Evolutionary conservation across 768 basidiomycete species (phyloP).

Genomic region (Austroboletus festivus): DNA sequence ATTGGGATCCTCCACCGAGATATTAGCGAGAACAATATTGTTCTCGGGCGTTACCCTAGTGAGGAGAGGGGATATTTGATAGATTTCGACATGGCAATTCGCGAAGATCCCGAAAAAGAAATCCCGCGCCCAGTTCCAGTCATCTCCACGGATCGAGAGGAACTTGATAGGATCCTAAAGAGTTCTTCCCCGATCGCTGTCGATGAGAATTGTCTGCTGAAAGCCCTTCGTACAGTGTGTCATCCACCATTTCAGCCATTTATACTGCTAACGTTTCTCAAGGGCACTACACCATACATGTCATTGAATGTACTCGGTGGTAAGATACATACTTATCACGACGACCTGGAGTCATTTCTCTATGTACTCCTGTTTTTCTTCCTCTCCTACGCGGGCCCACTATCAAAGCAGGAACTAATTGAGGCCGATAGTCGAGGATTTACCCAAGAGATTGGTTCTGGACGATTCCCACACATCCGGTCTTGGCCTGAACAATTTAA

Average conservation of each 20-base stretch:
- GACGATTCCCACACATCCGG: background rate
- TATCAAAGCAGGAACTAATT: background rate
- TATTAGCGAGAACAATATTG: slow-evolving; percentile 34
- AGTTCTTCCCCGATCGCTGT: no score
- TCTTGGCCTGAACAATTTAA: background rate
- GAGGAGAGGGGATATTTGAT: slow-evolving; percentile 27
- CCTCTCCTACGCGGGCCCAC: background rate
- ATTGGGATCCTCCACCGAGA: slow-evolving; percentile 32
- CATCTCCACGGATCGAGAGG: background rate
- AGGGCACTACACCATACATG: background rate
- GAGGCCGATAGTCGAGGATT: background rate
- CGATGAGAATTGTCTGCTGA: background rate
- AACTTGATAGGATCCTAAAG: background rate
- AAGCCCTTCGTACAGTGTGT: background rate
- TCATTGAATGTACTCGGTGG: background rate
- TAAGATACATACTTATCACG: background rate
- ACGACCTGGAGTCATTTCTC: background rate
- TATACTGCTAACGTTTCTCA: background rate
- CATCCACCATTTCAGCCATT: no score
- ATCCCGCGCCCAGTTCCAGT: background rate
- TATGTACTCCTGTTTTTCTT: background rate
- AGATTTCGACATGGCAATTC: slow-evolving; percentile 27
- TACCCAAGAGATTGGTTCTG: background rate
- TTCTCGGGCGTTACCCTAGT: slow-evolving; percentile 18
- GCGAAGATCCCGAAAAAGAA: background rate